Evolutionary conservation across 192 early-diverging fungal genomes (phyloP), one percentile per base, ranked within the genome.

Genomic region (Coemansia sp.): DNA sequence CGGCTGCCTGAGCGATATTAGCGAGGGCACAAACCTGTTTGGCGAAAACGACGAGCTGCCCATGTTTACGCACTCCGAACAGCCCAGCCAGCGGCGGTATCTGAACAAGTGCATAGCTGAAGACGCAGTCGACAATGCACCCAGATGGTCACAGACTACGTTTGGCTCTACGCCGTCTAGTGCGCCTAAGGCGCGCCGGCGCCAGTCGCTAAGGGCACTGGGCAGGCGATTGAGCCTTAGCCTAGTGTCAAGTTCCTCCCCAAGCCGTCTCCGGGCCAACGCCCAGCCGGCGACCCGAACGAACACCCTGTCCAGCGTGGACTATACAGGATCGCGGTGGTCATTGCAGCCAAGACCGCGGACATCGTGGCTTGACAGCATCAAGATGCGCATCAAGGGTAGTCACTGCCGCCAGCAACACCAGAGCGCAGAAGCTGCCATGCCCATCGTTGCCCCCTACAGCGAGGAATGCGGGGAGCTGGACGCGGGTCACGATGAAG

Each of bases 1-100:
- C 35, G 51, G 53, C 27, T 60, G 64, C 53, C 30, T 67, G 45
- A 68, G 72, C 54, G 72, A 69, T 21, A 62, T 46, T 8, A 67
- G 66, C 50, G 61, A 68, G 30, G 44, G 36, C 22, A 34, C 55
- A 12, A 50, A 23, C 47, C 28, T 30, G 11, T 42, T 21, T 32
- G 48, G 29, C 15, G 19, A 28, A 8, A 1, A 28, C 1, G 47
- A 36, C 46, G 35, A 44, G 2, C 11, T 21, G 36, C 36, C 39
- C 2, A 14, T 17, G 38, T 17, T 15, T 39, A 17, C 38, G 8
- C 11, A 8, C 19, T 1, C 50, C 6, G 5, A n/a, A 8, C 12
- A 25, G 2, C 34, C n/a, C n/a, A 17, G 17, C 22, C 42, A 43
- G 17, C 70, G 71, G 35, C 50, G 34, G 29, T 75, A 68, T 19